phyloP scores from a whole-genome alignment of 495 filamentous ascomycete genomes.

The Durotheca rogersii region DNA sequence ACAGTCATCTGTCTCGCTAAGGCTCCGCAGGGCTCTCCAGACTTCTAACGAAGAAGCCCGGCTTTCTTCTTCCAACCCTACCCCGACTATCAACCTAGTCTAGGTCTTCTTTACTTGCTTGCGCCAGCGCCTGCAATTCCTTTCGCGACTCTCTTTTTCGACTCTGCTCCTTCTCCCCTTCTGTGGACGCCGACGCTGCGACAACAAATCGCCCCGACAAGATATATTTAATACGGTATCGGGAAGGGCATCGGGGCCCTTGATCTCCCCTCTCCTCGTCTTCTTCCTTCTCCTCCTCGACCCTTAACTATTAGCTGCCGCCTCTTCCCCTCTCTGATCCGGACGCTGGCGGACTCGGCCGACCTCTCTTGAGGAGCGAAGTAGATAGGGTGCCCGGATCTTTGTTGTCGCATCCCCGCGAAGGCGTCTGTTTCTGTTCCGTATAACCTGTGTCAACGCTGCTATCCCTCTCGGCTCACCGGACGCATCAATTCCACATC shows the following conservation, averaged over 20 bases:
- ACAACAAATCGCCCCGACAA: conserved; percentile 9
- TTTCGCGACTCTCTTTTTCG: conserved; percentile 27
- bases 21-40: conserved; percentile 12
- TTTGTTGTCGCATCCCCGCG: conserved; percentile 17
- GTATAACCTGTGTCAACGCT: conserved; percentile 3
- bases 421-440: not conserved
- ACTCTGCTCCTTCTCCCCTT: conserved; percentile 5
- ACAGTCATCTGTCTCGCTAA: conserved; percentile 3
- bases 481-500: conserved; percentile 5
- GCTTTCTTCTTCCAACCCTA: conserved; percentile 9
- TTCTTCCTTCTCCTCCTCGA: not conserved
- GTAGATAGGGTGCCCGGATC: not conserved
- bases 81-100: no score
- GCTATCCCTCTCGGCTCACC: conserved; percentile 3
- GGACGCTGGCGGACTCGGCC: conserved; percentile 2
- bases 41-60: conserved; percentile 14
- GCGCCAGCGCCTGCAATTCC: conserved; percentile 23
- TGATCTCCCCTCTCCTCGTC: not conserved
- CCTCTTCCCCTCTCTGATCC: not conserved
- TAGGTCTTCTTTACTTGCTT: conserved; percentile 10
- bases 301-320: no score
- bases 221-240: conserved; percentile 12
- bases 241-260: not conserved
- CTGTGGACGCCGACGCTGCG: conserved; percentile 2
- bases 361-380: conserved; percentile 12